A percentile compares a stretch with the other conserved stretches of the same genome.
Conservation (phyloP, 106 monocot genomes). For the Vanilla planifolia region DNA sequence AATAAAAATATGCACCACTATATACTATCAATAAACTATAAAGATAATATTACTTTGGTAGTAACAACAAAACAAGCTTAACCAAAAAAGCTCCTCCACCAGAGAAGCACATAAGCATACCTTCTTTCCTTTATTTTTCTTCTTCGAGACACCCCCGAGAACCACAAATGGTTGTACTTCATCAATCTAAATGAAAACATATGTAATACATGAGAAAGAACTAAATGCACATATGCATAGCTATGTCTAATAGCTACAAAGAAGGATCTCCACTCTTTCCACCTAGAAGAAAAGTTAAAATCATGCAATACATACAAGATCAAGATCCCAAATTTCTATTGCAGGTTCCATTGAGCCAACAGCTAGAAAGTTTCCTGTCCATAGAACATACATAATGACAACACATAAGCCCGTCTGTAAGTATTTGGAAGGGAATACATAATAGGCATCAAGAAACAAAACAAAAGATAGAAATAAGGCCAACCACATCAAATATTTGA, state of each 20-base stretch:
- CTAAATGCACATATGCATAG: too few species aligned
- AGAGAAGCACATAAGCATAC: conserved; percentile 11
- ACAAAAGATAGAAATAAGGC: not conserved
- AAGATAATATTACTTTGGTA: conserved; percentile 1
- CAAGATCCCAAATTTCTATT: conserved; percentile 97
- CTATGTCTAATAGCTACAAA: not conserved
- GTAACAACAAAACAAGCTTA: not conserved
- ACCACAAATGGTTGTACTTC: conserved; percentile 65
- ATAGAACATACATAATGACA: not conserved
- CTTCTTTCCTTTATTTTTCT: conserved; percentile 54
- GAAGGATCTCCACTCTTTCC: not conserved
- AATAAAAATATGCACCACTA: too few species aligned
- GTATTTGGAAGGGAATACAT: not conserved
- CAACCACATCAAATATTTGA: not conserved
- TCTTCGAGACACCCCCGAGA: conserved; percentile 61
- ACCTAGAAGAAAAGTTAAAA: not conserved
- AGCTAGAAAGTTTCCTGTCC: conserved; percentile 87
- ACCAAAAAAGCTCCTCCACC: not conserved
- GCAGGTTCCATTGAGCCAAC: conserved; percentile 82
- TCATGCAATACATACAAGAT: conserved; percentile 47
- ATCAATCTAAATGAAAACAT: conserved; percentile 46
- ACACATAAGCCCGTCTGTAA: not conserved
- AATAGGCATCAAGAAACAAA: not conserved
- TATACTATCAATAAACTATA: conserved; percentile 4
- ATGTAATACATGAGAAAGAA: not conserved